Conservation (phyloP, 257 asterid genomes). For the Lantana camara region DNA sequence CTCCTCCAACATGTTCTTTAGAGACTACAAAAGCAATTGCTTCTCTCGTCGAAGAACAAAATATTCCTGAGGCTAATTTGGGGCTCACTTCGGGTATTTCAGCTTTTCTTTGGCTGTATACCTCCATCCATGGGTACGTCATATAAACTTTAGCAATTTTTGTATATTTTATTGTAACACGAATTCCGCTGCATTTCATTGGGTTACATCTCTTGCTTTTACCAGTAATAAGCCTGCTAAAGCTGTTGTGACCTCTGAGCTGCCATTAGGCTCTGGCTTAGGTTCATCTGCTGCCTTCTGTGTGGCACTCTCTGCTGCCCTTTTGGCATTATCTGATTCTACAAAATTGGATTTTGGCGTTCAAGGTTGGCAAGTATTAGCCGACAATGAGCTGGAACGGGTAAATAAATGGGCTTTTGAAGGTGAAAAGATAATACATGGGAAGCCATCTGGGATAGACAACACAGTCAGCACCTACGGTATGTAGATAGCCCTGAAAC, state of each 20-base stretch:
- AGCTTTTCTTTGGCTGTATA: conserved; percentile 89
- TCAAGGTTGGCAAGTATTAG: conserved; percentile 87
- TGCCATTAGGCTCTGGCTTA: conserved; percentile 95
- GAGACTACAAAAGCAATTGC: conserved; percentile 75
- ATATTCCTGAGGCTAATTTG: conserved; percentile 62
- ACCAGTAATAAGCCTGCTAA: conserved; percentile 85
- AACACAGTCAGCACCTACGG: conserved; percentile 98
- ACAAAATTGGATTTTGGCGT: conserved; percentile 67
- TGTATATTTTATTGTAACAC: background rate
- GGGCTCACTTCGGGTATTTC: conserved; percentile 84
- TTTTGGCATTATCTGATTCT: conserved; percentile 74
- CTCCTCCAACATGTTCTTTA: conserved; percentile 74
- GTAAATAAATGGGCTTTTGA: conserved; percentile 97
- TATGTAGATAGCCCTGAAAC: conserved; percentile 41
- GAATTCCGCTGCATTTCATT: conserved; percentile 22
- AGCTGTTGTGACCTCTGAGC: conserved; percentile 81
- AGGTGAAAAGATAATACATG: conserved; percentile 95
- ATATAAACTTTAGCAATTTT: conserved; percentile 4
- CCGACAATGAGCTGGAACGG: conserved; percentile 73
- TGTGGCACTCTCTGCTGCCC: conserved; percentile 86
- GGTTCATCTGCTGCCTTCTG: conserved; percentile 98
- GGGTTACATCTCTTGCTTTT: conserved; percentile 26
- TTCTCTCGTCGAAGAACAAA: conserved; percentile 70
- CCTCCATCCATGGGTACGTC: conserved; percentile 79
- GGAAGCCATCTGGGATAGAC: conserved; percentile 98